These are phyloP conservation scores for Talaromyces albobiverticillius DNA, from an alignment of 2,329 filamentous ascomycete genomes.

Conservation along the genomic window DNA sequence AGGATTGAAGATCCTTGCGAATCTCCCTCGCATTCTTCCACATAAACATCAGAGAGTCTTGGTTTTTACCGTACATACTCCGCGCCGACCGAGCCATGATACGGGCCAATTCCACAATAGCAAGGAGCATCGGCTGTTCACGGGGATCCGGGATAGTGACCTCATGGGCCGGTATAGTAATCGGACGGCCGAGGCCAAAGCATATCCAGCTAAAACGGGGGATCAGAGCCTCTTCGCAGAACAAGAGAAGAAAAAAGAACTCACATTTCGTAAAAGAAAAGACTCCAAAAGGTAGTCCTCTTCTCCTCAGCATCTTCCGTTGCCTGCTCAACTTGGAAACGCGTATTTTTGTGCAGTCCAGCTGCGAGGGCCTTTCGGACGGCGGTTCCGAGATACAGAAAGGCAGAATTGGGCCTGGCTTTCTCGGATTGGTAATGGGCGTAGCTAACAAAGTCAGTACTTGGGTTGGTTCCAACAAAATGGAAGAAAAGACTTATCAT, in stretches of 20 bases:
- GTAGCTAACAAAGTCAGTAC: slow-evolving; percentile 25
- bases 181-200: slow-evolving; percentile 43
- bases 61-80: slow-evolving; percentile 41
- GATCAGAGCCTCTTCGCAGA: not conserved
- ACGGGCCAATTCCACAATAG: slow-evolving; percentile 36
- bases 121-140: slow-evolving; percentile 38
- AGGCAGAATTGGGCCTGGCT: slow-evolving; percentile 43
- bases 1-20: slow-evolving; percentile 27
- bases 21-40: slow-evolving; percentile 35
- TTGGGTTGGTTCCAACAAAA: not conserved
- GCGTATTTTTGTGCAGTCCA: slow-evolving; percentile 44
- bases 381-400: slow-evolving; percentile 41
- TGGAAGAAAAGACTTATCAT: slow-evolving; percentile 41
- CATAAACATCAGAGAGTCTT: slow-evolving; percentile 39
- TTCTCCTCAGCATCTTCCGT: slow-evolving; percentile 36
- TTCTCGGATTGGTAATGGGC: slow-evolving; percentile 45
- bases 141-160: slow-evolving; percentile 33
- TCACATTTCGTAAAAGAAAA: slow-evolving; percentile 46
- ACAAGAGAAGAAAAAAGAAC: slow-evolving; percentile 10
- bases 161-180: slow-evolving; percentile 37
- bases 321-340: slow-evolving; percentile 27
- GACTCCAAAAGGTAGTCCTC: slow-evolving; percentile 38
- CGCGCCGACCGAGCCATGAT: slow-evolving; percentile 41
- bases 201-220: slow-evolving; percentile 38
- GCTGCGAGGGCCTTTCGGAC: slow-evolving; percentile 44